phyloP scores from a whole-genome alignment of 441 rosid species.

The Corymbia calophylla region DNA sequence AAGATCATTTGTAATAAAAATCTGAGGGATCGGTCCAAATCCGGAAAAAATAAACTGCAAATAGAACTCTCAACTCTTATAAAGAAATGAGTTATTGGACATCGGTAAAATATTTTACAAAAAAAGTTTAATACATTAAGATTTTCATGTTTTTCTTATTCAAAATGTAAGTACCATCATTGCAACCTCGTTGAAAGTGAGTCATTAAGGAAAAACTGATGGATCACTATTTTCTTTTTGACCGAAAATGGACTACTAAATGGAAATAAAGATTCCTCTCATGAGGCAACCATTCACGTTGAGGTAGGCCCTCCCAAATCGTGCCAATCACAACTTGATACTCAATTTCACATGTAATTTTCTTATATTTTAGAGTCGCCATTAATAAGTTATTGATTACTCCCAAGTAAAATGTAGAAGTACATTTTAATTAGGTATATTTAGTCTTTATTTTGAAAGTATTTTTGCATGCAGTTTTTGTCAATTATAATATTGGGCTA shows the following conservation, averaged over 20 bases:
- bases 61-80: neutral
- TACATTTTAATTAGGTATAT: too few relatives aligned
- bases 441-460: too few relatives aligned
- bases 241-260: neutral
- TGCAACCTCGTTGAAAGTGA: neutral
- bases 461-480: neutral
- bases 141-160: neutral
- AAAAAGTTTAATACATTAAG: neutral
- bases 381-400: too few relatives aligned
- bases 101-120: neutral
- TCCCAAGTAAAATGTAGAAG: neutral
- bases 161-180: neutral
- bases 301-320: neutral
- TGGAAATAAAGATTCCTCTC: neutral
- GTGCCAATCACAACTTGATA: neutral
- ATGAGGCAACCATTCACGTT: neutral
- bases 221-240: neutral
- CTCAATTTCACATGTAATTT: too few relatives aligned
- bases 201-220: too few relatives aligned
- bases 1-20: neutral
- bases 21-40: neutral
- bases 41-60: neutral
- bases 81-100: neutral
- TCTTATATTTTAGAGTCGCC: neutral
- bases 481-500: neutral